Evolutionary conservation across 2,329 filamentous ascomycete species (phyloP), one percentile per base, ranked within the genome.

Genomic region (Pyrenochaeta sp.): DNA sequence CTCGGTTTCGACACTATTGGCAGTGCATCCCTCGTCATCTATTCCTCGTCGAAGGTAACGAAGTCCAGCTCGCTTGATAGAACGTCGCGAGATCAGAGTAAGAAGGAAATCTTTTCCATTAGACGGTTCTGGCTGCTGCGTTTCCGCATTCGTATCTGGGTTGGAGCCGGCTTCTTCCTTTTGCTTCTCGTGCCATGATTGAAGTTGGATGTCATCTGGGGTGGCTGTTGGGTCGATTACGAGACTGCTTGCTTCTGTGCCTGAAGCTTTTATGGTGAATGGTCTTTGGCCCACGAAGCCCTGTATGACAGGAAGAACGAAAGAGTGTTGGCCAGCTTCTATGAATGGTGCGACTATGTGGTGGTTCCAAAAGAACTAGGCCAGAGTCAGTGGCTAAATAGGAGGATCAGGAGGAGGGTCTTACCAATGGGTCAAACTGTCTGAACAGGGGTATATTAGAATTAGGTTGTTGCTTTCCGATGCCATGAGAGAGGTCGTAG

Each of bases 1-100:
- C 67, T 99, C 94, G 0, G 93, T 96, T 74, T 99, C 94, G 14
- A 97, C 93, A 19, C 81, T 86, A 63, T 99, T 99, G 13, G 94
- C 94, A 4, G 88, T 85, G 59, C 89, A 86, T 0, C 94, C 94
- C 45, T 92, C 84, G 45, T 97, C 91, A 58, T 99, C 91, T 15
- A 96, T 83, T 6, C 94, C 94, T 18, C 94, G 86, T 7, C 94
- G 87, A 3, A 96, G 78, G 71, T 99, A 99, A 40, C 94, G 84
- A 19, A 97, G 75, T 2, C 94, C 94, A 14, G 93, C 91, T 28
- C 94, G 83, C 60, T 93, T 89, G 15, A 87, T 83, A 1, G 91
- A 96, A 20, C 94, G 82, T 38, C 94, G 83, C n/a, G 93, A 97
- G 37, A 99, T 87, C 11, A 99, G 62, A 0, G 93, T 97, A n/a